Conservation (phyloP, 345 rosid species). For the Brassica rapa region DNA sequence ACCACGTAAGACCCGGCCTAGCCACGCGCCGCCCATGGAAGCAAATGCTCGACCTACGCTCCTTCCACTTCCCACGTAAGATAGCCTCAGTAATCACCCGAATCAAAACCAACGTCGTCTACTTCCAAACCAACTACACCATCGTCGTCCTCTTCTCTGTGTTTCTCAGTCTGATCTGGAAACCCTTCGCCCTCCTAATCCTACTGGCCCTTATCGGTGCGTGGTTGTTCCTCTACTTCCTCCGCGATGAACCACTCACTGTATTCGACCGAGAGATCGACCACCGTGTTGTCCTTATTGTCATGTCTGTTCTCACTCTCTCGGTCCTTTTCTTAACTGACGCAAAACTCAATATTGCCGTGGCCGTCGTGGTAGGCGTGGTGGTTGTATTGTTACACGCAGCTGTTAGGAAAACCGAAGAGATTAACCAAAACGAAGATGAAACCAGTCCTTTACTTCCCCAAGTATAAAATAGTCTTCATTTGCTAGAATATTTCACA, state of each 20-base stretch:
- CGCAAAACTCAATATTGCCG: constrained; percentile 62
- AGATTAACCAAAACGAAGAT: constrained; percentile 56
- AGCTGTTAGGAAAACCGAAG: constrained; percentile 68
- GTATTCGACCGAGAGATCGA: constrained; percentile 58
- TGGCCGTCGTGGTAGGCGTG: constrained; percentile 58
- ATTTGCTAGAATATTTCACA: neutral
- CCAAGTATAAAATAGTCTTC: neutral
- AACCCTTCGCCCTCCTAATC: constrained; percentile 76
- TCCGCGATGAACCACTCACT: constrained; percentile 71
- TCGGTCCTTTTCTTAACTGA: constrained; percentile 61
- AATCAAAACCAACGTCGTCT: constrained; percentile 49
- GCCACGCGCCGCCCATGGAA: constrained; percentile 75
- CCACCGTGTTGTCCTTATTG: constrained; percentile 59
- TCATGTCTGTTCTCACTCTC: constrained; percentile 58
- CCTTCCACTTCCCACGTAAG: constrained; percentile 47
- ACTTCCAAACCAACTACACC: constrained; percentile 74
- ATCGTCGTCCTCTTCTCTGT: constrained; percentile 54
- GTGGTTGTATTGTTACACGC: constrained; percentile 56
- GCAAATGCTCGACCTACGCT: constrained; percentile 54
- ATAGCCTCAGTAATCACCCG: constrained; percentile 50
- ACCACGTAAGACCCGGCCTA: constrained; percentile 51
- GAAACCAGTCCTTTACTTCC: constrained; percentile 43
- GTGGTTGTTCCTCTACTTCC: constrained; percentile 82
- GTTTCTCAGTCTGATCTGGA: constrained; percentile 77
- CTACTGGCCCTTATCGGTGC: constrained; percentile 58